Evolutionary conservation across 352 stramenopile species (phyloP).

Genomic region (Blastocystis sp.): DNA sequence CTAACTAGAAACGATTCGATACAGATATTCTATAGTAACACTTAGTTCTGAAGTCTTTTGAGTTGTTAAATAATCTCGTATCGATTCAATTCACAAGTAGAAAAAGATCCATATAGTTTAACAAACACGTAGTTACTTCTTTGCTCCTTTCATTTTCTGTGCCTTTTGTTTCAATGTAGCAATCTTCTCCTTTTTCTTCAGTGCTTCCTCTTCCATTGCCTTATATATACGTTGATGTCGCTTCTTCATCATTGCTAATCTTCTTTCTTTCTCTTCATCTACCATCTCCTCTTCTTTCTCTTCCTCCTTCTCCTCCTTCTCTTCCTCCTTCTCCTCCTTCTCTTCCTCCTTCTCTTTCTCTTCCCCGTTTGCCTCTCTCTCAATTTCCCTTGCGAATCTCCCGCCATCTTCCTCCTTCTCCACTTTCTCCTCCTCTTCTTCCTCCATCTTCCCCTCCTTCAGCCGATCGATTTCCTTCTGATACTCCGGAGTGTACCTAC

Average conservation of each 20-base stretch:
- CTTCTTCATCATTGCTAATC: constrained; percentile 65
- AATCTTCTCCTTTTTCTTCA: constrained; percentile 67
- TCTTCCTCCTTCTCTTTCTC: constrained; percentile 66
- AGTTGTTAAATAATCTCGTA: too few relatives aligned
- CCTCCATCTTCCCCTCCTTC: constrained; percentile 65
- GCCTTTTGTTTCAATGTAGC: constrained; percentile 48
- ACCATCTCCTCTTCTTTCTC: constrained; percentile 60
- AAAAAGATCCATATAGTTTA: not conserved
- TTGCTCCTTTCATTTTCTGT: not conserved
- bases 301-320: constrained; percentile 69
- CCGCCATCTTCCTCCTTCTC: constrained; percentile 67
- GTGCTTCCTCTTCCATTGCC: constrained; percentile 65
- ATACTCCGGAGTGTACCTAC: constrained; percentile 88
- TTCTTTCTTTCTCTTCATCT: constrained; percentile 23
- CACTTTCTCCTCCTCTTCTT: constrained; percentile 67
- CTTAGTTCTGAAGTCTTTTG: too few relatives aligned
- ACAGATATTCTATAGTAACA: too few relatives aligned
- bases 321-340: constrained; percentile 69
- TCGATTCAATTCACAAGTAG: too few relatives aligned
- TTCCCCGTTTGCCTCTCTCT: constrained; percentile 60
- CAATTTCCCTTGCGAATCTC: constrained; percentile 62
- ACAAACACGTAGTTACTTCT: not conserved
- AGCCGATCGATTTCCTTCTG: constrained; percentile 78
- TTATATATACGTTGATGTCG: constrained; percentile 67
- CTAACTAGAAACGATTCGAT: too few relatives aligned